Percentiles rank a stretch among this genome's conserved stretches.
Evolutionary conservation across 2,329 filamentous ascomycete genomes (phyloP).

Genomic region (Ophiostoma sp.): DNA sequence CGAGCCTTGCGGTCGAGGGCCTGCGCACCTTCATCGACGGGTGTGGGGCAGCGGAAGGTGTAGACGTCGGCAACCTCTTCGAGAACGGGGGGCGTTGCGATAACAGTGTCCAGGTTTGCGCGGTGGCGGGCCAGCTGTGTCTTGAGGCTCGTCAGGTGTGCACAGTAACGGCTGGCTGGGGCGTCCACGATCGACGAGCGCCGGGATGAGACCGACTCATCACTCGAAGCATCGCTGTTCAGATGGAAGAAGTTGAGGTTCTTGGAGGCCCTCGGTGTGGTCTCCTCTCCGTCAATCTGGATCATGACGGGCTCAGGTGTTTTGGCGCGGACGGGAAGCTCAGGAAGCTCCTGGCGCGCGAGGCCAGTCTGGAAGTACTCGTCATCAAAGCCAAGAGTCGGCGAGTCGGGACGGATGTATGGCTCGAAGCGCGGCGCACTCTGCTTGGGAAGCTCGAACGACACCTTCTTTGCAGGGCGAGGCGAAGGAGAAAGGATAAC

Average conservation of each 20-base stretch:
- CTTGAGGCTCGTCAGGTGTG: constrained; percentile 44
- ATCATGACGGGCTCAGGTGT: constrained; percentile 24
- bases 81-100: constrained; percentile 28
- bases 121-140: constrained; percentile 47
- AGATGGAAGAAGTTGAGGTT: neutral
- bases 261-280: constrained; percentile 21
- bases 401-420: constrained; percentile 53
- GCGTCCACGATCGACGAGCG: constrained; percentile 1
- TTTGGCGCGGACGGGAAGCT: constrained; percentile 27
- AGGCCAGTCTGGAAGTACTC: constrained; percentile 33
- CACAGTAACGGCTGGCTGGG: constrained; percentile 46
- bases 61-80: neutral
- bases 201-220: neutral
- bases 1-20: constrained; percentile 43
- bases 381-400: constrained; percentile 53
- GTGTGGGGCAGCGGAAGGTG: constrained; percentile 24
- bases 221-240: neutral
- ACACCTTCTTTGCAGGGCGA: constrained; percentile 38
- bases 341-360: constrained; percentile 29
- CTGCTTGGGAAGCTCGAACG: constrained; percentile 39
- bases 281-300: constrained; percentile 21
- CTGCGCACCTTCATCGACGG: constrained; percentile 35
- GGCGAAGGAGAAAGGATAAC: constrained; percentile 10
- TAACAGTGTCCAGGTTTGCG: constrained; percentile 41
- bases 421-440: constrained; percentile 38